Base-by-base conservation (phyloP, 176 grass and related monocot genomes). In the Oryza nivara region DNA sequence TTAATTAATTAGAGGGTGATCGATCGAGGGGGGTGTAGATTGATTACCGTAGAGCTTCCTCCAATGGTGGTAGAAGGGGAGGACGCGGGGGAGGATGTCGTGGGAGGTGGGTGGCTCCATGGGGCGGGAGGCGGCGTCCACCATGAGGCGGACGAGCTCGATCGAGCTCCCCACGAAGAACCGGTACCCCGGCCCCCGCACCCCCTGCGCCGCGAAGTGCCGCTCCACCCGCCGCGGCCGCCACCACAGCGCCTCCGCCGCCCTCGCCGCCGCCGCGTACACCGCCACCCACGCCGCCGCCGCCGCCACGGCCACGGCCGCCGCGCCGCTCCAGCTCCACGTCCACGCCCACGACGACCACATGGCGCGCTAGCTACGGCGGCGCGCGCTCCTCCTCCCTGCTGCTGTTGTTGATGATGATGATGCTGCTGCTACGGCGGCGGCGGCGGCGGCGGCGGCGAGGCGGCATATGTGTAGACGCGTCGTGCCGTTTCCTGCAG, bases 1-100 rank as follows among this genome's bases (percentile, higher is more conserved):
- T 38, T 3, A 7, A 40, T 40, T 41, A 41, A 41, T 63, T 63
- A 11, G 58, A 63, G 16, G 16, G 15, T 17, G 51, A 19, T 32
- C 30, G 30, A 32, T 32, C 30, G 30, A 32, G 30, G 30, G 30
- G 0, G 30, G 2, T 32, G 30, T 32, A 0, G 30, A 32, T 6
- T 46, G 40, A 26, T 58, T 94, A 92, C 96, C 96, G 41, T 95
- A 95, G 83, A 98, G 92, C 73, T 95, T 92, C 81, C 85, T 93
- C 96, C 96, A 98, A 69, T 95, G 89, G 77, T 88, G 84, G 83
- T 92, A 93, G 89, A 98, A 98, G 84, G 96, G 73, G 73, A 98
- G 96, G 64, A 98, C 96, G 40, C 96, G 58, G 9, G 96, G 96
- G 25, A 98, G 87, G 70, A 95, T 81, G 85, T 95, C 81, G 91